These are phyloP conservation scores for Brassica nigra DNA, from an alignment of 345 rosid genomes.

Conservation along the genomic window DNA sequence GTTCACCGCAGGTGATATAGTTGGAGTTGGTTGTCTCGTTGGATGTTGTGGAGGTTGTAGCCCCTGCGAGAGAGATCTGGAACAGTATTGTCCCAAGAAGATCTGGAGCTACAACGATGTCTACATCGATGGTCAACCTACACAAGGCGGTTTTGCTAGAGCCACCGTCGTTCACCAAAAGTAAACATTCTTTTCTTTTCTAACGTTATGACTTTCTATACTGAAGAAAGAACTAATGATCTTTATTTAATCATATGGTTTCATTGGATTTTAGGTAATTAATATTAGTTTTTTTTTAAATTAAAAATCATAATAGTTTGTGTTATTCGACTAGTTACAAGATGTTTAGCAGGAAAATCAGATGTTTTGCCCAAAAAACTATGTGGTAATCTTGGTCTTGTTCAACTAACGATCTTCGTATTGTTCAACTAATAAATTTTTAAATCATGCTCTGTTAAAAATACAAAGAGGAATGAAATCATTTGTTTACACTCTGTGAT, in stretches of 20 bases:
- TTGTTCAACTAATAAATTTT: slow-evolving; percentile 18
- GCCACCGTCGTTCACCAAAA: slow-evolving; percentile 60
- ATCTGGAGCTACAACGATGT: slow-evolving; percentile 61
- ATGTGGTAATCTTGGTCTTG: background rate
- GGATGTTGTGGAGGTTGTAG: slow-evolving; percentile 58
- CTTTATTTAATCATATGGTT: background rate
- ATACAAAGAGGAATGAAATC: background rate
- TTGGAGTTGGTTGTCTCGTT: slow-evolving; percentile 64
- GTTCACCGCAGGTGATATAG: slow-evolving; percentile 51
- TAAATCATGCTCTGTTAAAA: background rate
- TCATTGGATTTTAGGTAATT: background rate
- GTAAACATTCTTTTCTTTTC: slow-evolving; percentile 35
- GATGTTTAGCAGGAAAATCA: background rate
- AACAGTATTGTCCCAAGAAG: slow-evolving; percentile 62
- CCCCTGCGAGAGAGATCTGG: slow-evolving; percentile 56
- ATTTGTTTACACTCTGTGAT: background rate
- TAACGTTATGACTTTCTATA: background rate
- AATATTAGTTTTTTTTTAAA: background rate
- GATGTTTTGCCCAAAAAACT: background rate
- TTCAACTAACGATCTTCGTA: slow-evolving; percentile 18
- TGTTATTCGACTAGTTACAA: background rate
- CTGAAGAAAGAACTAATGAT: background rate
- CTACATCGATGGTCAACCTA: slow-evolving; percentile 52
- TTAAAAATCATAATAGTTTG: background rate
- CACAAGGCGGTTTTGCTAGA: slow-evolving; percentile 61